Evolutionary conservation across 495 filamentous ascomycete genomes (phyloP), one percentile per base, ranked within the genome.

Genomic region (Ascobolus immersus): DNA sequence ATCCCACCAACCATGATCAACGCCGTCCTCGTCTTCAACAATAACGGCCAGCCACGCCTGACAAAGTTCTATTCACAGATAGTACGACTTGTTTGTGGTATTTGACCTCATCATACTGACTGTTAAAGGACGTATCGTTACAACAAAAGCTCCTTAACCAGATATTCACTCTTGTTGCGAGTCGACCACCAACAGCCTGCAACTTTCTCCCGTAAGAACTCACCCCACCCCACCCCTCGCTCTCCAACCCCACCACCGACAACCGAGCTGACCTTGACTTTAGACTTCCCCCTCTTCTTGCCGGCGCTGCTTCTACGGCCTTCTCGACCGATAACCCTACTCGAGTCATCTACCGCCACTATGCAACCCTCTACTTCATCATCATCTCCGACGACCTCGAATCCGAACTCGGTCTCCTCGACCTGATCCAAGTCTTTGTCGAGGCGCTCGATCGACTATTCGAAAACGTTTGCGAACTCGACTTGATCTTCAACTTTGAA

Each of bases 1-100:
- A n/a, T n/a, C n/a, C n/a, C n/a, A n/a, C n/a, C n/a, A 31, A 52
- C 39, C 37, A 96, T 99, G 86, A 94, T 99, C 56, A 99, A 93
- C 64, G 86, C 86, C 21, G 79, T 99, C 32, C 64, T 99, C 25
- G 81, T 99, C 49, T 99, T 99, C 64, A 99, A 99, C 52, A 91
- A 92, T 54, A 76, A 77, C 38, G 86, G 86, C 39, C 81, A 94
- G 49, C 84, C 86, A 11, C 75, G 86, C 21, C 66, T 99, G 38
- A 94, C 84, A 39, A 94, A 93, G 48, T 99, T 99, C 62, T 99
- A 99, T 54, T 92, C 86, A 9, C 84, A 94, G 49, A 73, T 99
- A 32, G 86, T 93, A 54, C 30, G 62, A 52, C 28, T 28, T 23
- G 21, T 34, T 39, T 17, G 0, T 31, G 10, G 15, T 13, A 29